phyloP scores from a whole-genome alignment of 306 rosid genomes.

The Pyrus communis region DNA sequence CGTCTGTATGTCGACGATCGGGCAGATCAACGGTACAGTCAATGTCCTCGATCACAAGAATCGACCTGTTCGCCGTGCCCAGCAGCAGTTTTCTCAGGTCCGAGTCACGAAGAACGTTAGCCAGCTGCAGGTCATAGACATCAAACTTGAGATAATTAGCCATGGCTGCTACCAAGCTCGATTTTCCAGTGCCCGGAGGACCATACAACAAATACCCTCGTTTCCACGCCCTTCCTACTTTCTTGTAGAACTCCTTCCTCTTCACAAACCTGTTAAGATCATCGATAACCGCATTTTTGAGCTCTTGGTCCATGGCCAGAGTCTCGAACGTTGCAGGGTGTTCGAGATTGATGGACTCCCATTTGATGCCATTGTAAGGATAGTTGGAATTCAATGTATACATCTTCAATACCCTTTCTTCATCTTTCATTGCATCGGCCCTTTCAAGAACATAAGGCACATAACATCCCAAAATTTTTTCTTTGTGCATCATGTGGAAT shows the following conservation, averaged over 20 bases:
- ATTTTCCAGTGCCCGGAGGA: constrained; percentile 91
- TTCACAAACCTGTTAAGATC: constrained; percentile 61
- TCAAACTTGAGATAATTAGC: constrained; percentile 82
- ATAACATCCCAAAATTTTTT: constrained; percentile 26
- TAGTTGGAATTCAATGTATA: constrained; percentile 32
- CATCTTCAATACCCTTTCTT: constrained; percentile 55
- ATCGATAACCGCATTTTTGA: constrained; percentile 35
- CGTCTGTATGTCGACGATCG: constrained; percentile 44
- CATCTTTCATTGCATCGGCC: constrained; percentile 38
- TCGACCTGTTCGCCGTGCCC: constrained; percentile 65
- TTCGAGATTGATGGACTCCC: constrained; percentile 72
- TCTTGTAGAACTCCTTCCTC: constrained; percentile 72
- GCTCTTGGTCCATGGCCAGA: constrained; percentile 58
- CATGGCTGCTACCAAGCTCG: constrained; percentile 89
- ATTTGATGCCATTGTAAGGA: constrained; percentile 27
- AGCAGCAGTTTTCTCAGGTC: constrained; percentile 69
- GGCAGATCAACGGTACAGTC: constrained; percentile 74
- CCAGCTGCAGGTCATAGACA: constrained; percentile 74
- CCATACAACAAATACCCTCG: constrained; percentile 79
- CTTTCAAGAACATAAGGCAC: constrained; percentile 47
- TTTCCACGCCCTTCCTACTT: constrained; percentile 88
- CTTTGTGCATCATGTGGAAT: constrained; percentile 46
- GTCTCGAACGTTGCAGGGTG: constrained; percentile 84
- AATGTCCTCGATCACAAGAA: constrained; percentile 82
- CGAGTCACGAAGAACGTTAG: constrained; percentile 46